These are phyloP conservation scores for Pueraria montana DNA, from an alignment of 306 rosid species.

Conservation along the genomic window DNA sequence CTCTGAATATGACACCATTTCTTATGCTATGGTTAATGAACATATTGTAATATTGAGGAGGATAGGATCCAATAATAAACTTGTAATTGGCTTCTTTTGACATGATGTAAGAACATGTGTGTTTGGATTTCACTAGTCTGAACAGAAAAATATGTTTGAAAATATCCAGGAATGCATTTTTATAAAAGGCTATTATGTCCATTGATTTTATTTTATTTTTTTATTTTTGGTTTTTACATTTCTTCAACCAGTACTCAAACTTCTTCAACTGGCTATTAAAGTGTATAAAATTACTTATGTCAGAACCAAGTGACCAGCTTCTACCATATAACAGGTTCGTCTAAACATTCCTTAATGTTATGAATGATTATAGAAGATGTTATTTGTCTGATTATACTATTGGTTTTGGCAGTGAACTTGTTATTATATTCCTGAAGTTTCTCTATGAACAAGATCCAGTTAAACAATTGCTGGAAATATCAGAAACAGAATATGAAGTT, in stretches of 20 bases:
- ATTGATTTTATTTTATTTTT: constrained; percentile 10
- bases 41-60: constrained; percentile 32
- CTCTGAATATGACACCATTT: constrained; percentile 26
- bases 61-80: constrained; percentile 10
- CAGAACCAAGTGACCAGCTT: constrained; percentile 98
- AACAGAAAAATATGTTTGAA: constrained; percentile 24
- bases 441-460: constrained; percentile 95
- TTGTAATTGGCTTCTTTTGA: constrained; percentile 42
- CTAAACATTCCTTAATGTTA: constrained; percentile 44
- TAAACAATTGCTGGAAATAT: constrained; percentile 80
- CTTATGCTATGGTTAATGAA: constrained; percentile 25
- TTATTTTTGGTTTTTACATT: constrained; percentile 37
- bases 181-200: constrained; percentile 29
- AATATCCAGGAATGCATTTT: constrained; percentile 10
- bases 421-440: constrained; percentile 87
- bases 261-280: constrained; percentile 97
- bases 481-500: constrained; percentile 69
- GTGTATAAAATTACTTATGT: constrained; percentile 87
- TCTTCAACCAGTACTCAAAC: constrained; percentile 80
- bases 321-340: constrained; percentile 82
- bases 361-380: constrained; percentile 24
- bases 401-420: constrained; percentile 88
- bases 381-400: constrained; percentile 46
- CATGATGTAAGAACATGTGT: constrained; percentile 5
- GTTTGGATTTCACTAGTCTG: constrained; percentile 32